Evolutionary conservation across 1,284 basidiomycete genomes (phyloP), one percentile per base, ranked within the genome.

Genomic region (Trametes pubescens): DNA sequence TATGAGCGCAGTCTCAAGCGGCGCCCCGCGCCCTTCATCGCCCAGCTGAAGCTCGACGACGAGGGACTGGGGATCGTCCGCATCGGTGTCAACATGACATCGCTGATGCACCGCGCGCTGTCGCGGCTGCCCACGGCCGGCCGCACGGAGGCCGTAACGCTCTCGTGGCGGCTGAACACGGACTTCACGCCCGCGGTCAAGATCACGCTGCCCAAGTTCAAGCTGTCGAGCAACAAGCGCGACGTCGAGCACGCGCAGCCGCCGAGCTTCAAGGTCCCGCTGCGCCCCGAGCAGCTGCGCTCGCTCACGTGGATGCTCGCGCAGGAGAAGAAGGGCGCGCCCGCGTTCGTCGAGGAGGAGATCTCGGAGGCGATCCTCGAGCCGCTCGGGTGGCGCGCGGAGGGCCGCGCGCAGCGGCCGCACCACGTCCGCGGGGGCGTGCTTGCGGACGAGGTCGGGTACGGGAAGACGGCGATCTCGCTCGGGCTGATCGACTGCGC

Each of bases 391-490:
- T 98, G 96, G 96, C 86, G 95, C 70, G 95, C 93, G 5, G 95
- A 98, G 76, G 96, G 93, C 53, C 91, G 93, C 54, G 95, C 94
- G 1, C 88, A 93, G 69, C 81, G 95, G 24, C 85, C 89, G 0
- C 85, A 94, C 57, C 83, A 81, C 65, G 80, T 98, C 26, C 85
- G 93, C 53, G 96, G 96, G 16, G 96, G 96, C 32, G 96, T 98
- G 57, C 86, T 98, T 51, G 96, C 96, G 9, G 96, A 98, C 73
- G 92, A 97, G 76, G 96, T 98, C 68, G 96, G 96, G 55, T 98
- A 98, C 74, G 96, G 96, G 37, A 98, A 98, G 80, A 98, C 96
- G 0, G 95, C 95, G 29, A 98, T 98, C 70, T 95, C 95, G 0
- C 84, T 98, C 22, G 96, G 92, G 11, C 83, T 98, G 59, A 91